Evolutionary conservation across 1,139 yeast species (phyloP).

Genomic region (Sugiyamaella japonica): DNA sequence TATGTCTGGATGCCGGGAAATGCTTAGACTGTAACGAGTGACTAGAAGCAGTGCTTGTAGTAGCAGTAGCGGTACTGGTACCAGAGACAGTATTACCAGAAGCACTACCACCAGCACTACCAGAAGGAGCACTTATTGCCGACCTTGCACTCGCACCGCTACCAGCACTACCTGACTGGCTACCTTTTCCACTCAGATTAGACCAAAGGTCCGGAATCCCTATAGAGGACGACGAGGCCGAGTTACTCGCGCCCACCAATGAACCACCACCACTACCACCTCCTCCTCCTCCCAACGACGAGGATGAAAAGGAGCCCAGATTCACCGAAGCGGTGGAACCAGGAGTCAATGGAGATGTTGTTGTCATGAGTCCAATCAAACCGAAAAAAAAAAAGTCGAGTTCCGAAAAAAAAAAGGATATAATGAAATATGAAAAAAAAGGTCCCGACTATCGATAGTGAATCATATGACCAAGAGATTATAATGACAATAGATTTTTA

Average conservation of each 20-base stretch:
- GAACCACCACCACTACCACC: neutral
- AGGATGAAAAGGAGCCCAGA: conserved; percentile 13
- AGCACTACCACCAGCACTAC: neutral
- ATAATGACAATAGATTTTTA: too few relatives aligned
- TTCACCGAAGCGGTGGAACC: conserved; percentile 17
- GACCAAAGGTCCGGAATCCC: conserved; percentile 20
- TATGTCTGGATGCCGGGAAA: conserved; percentile 16
- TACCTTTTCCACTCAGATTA: conserved; percentile 2
- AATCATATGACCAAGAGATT: conserved; percentile 3
- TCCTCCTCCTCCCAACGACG: conserved; percentile 1
- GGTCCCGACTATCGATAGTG: neutral
- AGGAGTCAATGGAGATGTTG: conserved; percentile 24
- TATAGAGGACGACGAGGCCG: conserved; percentile 7
- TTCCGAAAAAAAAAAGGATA: neutral
- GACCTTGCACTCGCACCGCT: neutral
- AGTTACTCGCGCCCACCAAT: neutral
- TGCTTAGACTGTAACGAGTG: conserved; percentile 18
- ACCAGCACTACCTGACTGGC: neutral
- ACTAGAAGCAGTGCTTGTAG: conserved; percentile 8
- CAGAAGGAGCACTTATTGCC: neutral
- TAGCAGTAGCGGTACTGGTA: neutral
- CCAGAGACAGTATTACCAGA: neutral
- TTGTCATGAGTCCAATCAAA: conserved; percentile 21
- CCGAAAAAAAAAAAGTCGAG: too few relatives aligned
- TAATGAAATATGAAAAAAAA: neutral